Evolutionary conservation across 2,329 filamentous ascomycete genomes (phyloP), one percentile per base, ranked within the genome.

Genomic region (Diaporthe capsici): DNA sequence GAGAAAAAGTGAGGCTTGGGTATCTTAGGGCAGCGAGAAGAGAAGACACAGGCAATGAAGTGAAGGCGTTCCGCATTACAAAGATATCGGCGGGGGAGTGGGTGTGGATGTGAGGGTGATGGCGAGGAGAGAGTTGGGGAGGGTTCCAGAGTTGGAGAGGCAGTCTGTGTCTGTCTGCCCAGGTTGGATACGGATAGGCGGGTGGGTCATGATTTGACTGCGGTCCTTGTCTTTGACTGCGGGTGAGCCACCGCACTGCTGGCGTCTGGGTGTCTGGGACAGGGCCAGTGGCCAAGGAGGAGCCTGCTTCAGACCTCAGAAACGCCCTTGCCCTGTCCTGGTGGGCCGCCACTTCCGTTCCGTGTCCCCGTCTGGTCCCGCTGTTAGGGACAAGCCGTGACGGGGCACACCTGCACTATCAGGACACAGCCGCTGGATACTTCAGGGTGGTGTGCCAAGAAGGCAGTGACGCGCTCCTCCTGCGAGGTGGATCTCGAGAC

Each of bases 181-280:
- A 65, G 22, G 61, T 65, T 49, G 25, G 42, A 65, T 49, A 65
- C 61, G 61, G 61, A 49, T 49, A 65, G 61, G 61, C 61, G 61
- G 61, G 61, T 65, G 61, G 61, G 25, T 49, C 61, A 67, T 67
- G 61, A 67, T 67, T 67, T 67, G 61, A 34, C 61, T 47, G 61
- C 25, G 60, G 42, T 67, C 44, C 44, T 49, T 51, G 28, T 47
- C 61, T 47, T 17, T 49, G 44, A 67, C 42, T 65, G 42, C 61
- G 58, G 37, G 58, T 61, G 58, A 61, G 58, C 58, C 58, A 65
- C 25, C 42, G 61, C 42, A 67, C 63, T 67, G 28, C n/a, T 58
- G 47, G 44, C 25, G 51, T 67, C 15, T 51, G 28, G 68, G n/a
- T 10, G n/a, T 22, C 22, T 17, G n/a, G 15, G 25, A 10, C 25